Conservation (phyloP, 2,329 filamentous ascomycete species). For the Scleromitrula shiraiana region DNA sequence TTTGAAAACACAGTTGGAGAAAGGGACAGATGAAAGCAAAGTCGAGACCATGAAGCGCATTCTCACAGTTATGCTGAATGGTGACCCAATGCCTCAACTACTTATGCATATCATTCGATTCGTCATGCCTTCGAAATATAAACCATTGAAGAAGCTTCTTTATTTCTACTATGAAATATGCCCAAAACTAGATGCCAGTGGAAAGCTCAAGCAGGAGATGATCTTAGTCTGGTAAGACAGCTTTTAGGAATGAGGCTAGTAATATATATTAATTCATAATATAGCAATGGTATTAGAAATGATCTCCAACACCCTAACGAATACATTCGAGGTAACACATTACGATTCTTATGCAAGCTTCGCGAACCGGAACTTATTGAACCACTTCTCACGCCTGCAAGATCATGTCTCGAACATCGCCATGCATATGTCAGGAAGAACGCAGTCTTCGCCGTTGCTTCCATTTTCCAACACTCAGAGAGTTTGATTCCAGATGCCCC, state of each 20-base stretch:
- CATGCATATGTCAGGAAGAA: constrained; percentile 99
- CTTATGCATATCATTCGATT: constrained; percentile 99
- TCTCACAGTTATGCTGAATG: constrained; percentile 95
- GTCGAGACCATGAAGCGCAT: constrained; percentile 95
- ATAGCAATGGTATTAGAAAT: constrained; percentile 93
- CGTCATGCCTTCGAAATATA: constrained; percentile 97
- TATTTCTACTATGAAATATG: constrained; percentile 99
- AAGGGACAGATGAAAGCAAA: constrained; percentile 87
- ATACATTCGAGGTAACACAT: constrained; percentile 95
- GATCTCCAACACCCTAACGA: constrained; percentile 97
- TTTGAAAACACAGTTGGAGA: constrained; percentile 86
- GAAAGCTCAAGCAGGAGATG: constrained; percentile 99
- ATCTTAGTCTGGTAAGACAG: constrained; percentile 82
- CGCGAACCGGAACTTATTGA: constrained; percentile 94
- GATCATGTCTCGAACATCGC: constrained; percentile 87
- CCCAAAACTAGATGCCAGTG: constrained; percentile 83
- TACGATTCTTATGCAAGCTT: constrained; percentile 94
- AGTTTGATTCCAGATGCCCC: constrained; percentile 90
- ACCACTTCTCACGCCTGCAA: constrained; percentile 84
- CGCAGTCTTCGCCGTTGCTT: constrained; percentile 88
- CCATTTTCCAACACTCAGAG: constrained; percentile 85
- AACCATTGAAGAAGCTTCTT: constrained; percentile 91
- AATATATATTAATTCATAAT: not conserved
- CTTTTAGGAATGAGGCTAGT: not conserved
- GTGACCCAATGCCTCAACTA: constrained; percentile 87